These are phyloP conservation scores for Boletellus ananas DNA, from an alignment of 768 basidiomycete species.

Conservation along the genomic window DNA sequence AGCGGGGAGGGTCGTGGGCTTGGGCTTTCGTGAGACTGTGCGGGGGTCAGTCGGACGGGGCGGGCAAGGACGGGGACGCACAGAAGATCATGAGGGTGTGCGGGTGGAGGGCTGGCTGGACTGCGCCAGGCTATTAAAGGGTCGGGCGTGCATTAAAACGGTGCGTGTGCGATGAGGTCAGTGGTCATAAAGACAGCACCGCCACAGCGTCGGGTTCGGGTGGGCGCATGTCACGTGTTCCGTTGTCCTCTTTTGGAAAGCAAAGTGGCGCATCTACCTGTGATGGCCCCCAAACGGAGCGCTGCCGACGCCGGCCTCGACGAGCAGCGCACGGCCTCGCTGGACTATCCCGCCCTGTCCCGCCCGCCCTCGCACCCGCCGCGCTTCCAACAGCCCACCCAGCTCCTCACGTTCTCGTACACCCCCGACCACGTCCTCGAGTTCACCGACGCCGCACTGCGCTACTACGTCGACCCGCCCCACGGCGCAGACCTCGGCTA, in stretches of 20 bases:
- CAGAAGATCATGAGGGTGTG: constrained; percentile 26
- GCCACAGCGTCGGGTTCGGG: constrained; percentile 18
- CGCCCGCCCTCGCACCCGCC: constrained; percentile 20
- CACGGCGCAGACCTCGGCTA: constrained; percentile 57
- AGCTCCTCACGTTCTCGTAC: constrained; percentile 71
- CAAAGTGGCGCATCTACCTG: too few species aligned
- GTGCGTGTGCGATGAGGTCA: constrained; percentile 32
- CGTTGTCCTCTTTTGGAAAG: constrained; percentile 2
- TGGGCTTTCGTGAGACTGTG: constrained; percentile 31
- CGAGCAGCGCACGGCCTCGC: constrained; percentile 2
- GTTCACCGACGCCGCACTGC: constrained; percentile 66
- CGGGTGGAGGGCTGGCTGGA: constrained; percentile 16
- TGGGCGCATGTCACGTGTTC: too few species aligned
- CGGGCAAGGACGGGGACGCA: constrained; percentile 13
- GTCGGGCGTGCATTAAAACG: constrained; percentile 26
- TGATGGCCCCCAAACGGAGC: constrained; percentile 29
- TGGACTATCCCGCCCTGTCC: constrained; percentile 26
- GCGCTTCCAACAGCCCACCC: constrained; percentile 68
- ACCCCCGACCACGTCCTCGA: constrained; percentile 50
- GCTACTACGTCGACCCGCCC: constrained; percentile 71
- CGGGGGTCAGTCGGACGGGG: not conserved
- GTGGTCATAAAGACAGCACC: constrained; percentile 15
- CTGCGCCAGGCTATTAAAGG: constrained; percentile 25
- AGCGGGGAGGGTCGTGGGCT: constrained; percentile 24
- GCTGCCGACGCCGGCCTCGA: constrained; percentile 16